phyloP scores from a whole-genome alignment of 1,284 basidiomycete species.

The Coniophora puteana region DNA sequence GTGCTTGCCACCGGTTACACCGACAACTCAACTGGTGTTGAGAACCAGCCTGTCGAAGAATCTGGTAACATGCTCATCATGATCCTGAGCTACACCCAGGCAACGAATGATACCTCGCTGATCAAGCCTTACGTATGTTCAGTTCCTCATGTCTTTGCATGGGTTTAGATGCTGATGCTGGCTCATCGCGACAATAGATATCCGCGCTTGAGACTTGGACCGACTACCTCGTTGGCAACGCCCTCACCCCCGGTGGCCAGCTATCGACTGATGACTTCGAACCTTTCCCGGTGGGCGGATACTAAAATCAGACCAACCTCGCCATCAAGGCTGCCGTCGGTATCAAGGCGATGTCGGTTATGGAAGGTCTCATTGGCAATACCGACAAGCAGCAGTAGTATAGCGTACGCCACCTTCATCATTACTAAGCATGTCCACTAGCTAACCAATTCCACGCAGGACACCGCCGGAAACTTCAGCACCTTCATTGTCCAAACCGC shows the following conservation, averaged over 20 bases:
- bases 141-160: no score
- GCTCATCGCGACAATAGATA: constrained; percentile 31
- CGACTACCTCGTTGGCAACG: constrained; percentile 60
- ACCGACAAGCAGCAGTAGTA: constrained; percentile 46
- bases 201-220: no score
- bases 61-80: constrained; percentile 72
- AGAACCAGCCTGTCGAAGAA: no score
- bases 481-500: constrained; percentile 32
- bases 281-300: constrained; percentile 58
- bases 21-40: no score
- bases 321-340: constrained; percentile 73
- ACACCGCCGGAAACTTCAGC: no score
- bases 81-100: constrained; percentile 60
- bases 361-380: constrained; percentile 47
- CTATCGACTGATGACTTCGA: no score
- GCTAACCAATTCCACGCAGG: no score
- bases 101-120: constrained; percentile 48
- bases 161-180: neutral
- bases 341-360: constrained; percentile 60
- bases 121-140: constrained; percentile 46
- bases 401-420: constrained; percentile 51
- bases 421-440: neutral
- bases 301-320: constrained; percentile 74
- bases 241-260: constrained; percentile 53
- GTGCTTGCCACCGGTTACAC: no score